A percentile compares a stretch with the other conserved stretches of the same genome.
Conservation (phyloP, 169 alveolate species). For the Plasmodium berghei region DNA sequence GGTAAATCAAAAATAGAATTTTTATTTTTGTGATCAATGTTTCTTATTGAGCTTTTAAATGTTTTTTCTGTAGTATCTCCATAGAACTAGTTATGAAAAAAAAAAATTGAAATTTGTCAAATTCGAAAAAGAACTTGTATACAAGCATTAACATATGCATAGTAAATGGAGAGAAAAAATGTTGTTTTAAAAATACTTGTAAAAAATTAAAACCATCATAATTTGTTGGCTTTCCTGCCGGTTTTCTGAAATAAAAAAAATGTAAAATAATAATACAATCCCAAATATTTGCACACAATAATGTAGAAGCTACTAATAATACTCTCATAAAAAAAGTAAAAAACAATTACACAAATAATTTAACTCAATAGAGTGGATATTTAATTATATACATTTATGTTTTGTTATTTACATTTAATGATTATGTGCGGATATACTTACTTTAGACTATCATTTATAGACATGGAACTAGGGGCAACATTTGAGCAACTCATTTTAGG, state of each 20-base stretch:
- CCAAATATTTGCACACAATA: too few species aligned
- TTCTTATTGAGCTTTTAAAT: constrained; percentile 29
- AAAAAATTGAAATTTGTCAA: neutral
- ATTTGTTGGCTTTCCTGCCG: constrained; percentile 42
- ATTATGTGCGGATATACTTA: neutral
- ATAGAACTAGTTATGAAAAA: constrained; percentile 12
- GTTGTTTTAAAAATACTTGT: neutral
- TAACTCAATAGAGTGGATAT: too few species aligned
- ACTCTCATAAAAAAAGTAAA: too few species aligned
- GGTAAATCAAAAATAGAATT: constrained; percentile 31
- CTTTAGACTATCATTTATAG: neutral
- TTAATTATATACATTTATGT: too few species aligned
- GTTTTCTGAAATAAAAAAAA: constrained; percentile 2
- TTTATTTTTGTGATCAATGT: constrained; percentile 42
- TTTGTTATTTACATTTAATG: too few species aligned
- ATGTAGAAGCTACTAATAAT: too few species aligned
- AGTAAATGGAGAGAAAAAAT: neutral
- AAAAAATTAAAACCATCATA: constrained; percentile 6
- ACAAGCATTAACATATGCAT: neutral
- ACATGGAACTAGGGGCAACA: neutral
- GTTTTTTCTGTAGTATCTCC: constrained; percentile 4
- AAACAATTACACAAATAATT: too few species aligned
- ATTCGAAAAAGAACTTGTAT: neutral
- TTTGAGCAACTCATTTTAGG: constrained; percentile 24
- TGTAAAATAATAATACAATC: neutral